A percentile compares a stretch with the other conserved stretches of the same genome.
These are phyloP conservation scores for Schwanniomyces polymorphus DNA, from an alignment of 805 yeast species.

Conservation along the genomic window DNA sequence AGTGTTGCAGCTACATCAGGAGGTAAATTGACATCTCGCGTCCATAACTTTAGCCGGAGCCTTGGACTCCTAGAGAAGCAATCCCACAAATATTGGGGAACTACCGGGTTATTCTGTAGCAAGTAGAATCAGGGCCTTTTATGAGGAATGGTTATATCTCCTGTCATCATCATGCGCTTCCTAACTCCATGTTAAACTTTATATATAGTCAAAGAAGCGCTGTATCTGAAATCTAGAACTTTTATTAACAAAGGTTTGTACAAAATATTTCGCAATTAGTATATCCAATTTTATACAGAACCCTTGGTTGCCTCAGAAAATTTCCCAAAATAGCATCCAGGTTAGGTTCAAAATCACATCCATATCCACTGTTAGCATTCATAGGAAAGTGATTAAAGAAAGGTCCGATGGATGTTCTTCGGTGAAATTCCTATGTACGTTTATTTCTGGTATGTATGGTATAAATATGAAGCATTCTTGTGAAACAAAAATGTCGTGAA, in stretches of 20 bases:
- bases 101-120: neutral
- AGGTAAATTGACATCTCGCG: neutral
- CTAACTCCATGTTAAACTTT: neutral
- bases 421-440: neutral
- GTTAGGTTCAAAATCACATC: neutral
- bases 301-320: neutral
- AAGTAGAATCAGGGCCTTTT: neutral
- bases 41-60: neutral
- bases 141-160: neutral
- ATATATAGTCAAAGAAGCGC: neutral
- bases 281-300: neutral
- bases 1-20: neutral
- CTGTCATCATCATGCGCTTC: neutral
- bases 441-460: neutral
- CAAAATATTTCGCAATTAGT: neutral
- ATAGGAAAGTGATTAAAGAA: neutral
- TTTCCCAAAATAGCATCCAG: neutral
- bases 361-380: neutral
- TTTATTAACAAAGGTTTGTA: conserved; percentile 6
- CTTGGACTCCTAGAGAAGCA: neutral
- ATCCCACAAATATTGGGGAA: neutral
- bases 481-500: neutral
- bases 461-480: neutral
- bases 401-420: neutral
- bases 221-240: conserved; percentile 6